A percentile compares a stretch with the other conserved stretches of the same genome.
phyloP scores from a whole-genome alignment of 257 asterid genomes.

The Forsythia viridissima region DNA sequence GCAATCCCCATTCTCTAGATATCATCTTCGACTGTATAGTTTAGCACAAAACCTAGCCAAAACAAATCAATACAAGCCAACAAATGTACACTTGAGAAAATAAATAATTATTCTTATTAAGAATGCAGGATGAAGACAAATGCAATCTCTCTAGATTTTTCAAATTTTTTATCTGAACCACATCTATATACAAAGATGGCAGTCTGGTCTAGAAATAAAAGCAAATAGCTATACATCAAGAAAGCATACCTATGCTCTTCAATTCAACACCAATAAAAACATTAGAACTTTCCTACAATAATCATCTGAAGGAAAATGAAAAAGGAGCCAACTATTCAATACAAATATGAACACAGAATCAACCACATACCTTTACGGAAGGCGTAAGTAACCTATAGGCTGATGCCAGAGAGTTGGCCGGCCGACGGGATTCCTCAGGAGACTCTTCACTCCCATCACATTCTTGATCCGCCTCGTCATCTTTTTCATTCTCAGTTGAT shows the following conservation, averaged over 20 bases:
- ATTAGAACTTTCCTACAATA: background rate
- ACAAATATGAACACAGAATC: background rate
- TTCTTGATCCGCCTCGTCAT: conserved; percentile 70
- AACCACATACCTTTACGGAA: conserved; percentile 79
- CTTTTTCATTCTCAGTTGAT: conserved; percentile 48
- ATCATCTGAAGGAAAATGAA: background rate
- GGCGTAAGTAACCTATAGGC: conserved; percentile 94
- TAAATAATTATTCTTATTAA: background rate
- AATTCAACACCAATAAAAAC: background rate
- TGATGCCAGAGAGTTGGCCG: conserved; percentile 78
- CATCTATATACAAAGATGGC: background rate
- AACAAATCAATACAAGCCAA: background rate
- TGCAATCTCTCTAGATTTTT: background rate
- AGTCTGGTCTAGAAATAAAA: background rate
- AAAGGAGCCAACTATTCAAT: background rate
- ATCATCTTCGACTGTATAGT: background rate
- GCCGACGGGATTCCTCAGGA: conserved; percentile 67
- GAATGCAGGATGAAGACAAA: background rate
- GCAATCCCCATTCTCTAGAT: background rate
- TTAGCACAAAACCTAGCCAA: background rate
- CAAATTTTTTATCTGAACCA: background rate
- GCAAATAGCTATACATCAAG: background rate
- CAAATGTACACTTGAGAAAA: background rate
- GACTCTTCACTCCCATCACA: conserved; percentile 88
- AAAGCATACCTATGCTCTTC: background rate